These are phyloP conservation scores for Trichocomaceae sp. DNA, from an alignment of 2,329 filamentous ascomycete genomes.

Conservation along the genomic window DNA sequence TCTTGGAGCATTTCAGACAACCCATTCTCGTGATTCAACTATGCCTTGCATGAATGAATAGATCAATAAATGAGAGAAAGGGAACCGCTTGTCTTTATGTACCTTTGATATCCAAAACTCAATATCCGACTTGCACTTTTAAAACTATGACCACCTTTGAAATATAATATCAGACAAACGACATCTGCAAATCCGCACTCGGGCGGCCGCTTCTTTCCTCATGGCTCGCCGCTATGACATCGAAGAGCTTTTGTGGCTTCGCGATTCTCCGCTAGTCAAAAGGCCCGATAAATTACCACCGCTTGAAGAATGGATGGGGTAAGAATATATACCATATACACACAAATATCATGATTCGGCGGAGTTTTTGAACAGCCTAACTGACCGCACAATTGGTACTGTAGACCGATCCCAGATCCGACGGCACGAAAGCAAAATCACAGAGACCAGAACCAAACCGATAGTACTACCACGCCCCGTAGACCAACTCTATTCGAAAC, in stretches of 20 bases:
- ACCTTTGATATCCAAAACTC: background rate
- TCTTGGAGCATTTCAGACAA: slow-evolving; percentile 2
- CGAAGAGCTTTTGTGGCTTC: slow-evolving; percentile 68
- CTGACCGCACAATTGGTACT: slow-evolving; percentile 6
- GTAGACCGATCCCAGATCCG: slow-evolving; percentile 38
- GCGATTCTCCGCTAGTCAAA: slow-evolving; percentile 72
- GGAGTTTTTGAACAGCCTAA: slow-evolving; percentile 8
- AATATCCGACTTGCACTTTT: background rate
- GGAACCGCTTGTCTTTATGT: background rate
- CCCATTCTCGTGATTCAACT: slow-evolving; percentile 2
- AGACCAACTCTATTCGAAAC: slow-evolving; percentile 38
- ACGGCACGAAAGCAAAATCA: slow-evolving; percentile 33
- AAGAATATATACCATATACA: slow-evolving; percentile 29
- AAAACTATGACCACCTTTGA: slow-evolving; percentile 16
- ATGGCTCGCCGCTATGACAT: slow-evolving; percentile 61
- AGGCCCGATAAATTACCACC: slow-evolving; percentile 75
- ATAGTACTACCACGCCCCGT: slow-evolving; percentile 25
- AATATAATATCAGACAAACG: slow-evolving; percentile 12
- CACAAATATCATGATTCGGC: slow-evolving; percentile 14
- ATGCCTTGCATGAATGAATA: slow-evolving; percentile 3
- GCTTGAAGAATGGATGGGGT: slow-evolving; percentile 96
- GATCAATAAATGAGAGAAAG: background rate
- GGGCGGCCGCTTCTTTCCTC: slow-evolving; percentile 12
- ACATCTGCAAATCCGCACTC: slow-evolving; percentile 15
- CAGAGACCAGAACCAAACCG: slow-evolving; percentile 31